phyloP scores from a whole-genome alignment of 441 rosid genomes.

The Raphanus hybrid region DNA sequence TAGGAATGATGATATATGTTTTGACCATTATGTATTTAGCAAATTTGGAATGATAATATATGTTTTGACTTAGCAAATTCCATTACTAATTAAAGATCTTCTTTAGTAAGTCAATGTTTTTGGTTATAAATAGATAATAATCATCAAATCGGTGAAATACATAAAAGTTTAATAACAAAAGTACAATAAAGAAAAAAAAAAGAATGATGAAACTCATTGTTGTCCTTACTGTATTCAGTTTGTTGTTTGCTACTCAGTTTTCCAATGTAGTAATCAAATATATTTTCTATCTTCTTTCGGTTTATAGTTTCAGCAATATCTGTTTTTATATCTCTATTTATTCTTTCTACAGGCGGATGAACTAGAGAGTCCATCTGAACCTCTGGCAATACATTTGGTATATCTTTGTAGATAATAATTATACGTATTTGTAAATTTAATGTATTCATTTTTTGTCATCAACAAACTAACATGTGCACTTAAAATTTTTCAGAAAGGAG shows the following conservation, averaged over 20 bases:
- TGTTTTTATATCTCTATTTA: neutral
- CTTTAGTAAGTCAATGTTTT: neutral
- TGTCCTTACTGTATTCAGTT: neutral
- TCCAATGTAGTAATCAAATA: conserved; percentile 23
- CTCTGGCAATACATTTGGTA: conserved; percentile 9
- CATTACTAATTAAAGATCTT: neutral
- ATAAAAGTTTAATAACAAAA: neutral
- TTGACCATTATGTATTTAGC: neutral
- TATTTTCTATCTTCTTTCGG: neutral
- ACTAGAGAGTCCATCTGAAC: conserved; percentile 8
- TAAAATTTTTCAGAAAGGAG: conserved; percentile 26
- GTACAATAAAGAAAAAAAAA: neutral
- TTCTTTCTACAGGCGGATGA: conserved; percentile 13
- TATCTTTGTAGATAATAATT: neutral
- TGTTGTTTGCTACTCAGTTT: conserved; percentile 25
- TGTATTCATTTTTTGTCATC: neutral
- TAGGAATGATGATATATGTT: neutral
- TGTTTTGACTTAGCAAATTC: neutral
- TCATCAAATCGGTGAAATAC: neutral
- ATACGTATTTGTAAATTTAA: neutral
- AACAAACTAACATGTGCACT: neutral
- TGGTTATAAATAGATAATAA: neutral
- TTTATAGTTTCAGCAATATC: neutral
- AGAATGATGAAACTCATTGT: conserved; percentile 24
- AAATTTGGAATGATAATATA: neutral